A percentile compares a stretch with the other conserved stretches of the same genome.
Conservation (phyloP, 1,284 basidiomycete genomes). For the Phellinidium pouzarii region DNA sequence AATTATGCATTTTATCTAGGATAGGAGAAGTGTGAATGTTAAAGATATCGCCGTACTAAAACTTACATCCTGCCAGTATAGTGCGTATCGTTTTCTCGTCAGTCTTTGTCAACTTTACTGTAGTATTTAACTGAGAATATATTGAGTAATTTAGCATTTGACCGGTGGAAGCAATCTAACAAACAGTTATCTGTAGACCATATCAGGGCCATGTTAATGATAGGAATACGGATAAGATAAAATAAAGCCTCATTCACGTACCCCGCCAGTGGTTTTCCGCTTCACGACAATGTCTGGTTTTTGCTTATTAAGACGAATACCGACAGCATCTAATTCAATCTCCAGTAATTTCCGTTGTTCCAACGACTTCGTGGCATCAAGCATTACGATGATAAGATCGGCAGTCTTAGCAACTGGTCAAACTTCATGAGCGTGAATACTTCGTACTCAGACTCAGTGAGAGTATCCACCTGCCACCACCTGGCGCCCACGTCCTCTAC, state of each 20-base stretch:
- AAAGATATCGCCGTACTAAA: neutral
- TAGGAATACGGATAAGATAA: neutral
- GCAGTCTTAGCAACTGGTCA: conserved; percentile 85
- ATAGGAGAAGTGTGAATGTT: conserved; percentile 11
- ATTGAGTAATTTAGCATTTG: neutral
- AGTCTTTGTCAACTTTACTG: conserved; percentile 90
- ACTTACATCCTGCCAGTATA: conserved; percentile 79
- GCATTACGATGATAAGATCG: conserved; percentile 91
- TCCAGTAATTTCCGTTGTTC: conserved; percentile 88
- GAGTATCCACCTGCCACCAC: conserved; percentile 74
- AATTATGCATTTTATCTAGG: conserved; percentile 82
- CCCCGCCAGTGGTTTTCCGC: conserved; percentile 86
- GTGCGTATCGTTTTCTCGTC: conserved; percentile 93
- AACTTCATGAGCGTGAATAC: neutral
- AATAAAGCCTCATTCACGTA: conserved; percentile 36
- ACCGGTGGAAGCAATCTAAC: conserved; percentile 13
- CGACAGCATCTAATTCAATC: conserved; percentile 92
- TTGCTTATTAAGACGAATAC: conserved; percentile 87
- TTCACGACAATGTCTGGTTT: conserved; percentile 86
- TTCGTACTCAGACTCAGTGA: conserved; percentile 1
- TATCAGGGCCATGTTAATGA: neutral
- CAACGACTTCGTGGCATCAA: conserved; percentile 94
- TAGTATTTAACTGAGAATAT: conserved; percentile 65
- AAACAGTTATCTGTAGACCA: conserved; percentile 44
- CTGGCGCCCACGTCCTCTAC: conserved; percentile 90